Conservation (phyloP, 2,329 filamentous ascomycete genomes). For the Lachnellula suecica region DNA sequence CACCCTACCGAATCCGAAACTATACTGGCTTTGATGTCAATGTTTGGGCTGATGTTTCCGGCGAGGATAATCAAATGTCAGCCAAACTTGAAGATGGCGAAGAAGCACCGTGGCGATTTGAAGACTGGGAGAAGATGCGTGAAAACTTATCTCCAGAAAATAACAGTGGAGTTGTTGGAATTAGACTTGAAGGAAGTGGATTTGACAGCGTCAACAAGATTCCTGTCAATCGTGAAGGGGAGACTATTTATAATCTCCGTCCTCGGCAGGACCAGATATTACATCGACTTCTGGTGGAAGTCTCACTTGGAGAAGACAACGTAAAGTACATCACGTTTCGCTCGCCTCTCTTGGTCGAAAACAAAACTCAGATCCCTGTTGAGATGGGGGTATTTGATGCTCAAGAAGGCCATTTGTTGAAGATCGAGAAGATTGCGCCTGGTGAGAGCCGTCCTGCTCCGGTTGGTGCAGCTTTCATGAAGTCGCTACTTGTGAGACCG, state of each 20-base stretch:
- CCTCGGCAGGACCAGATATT: constrained; percentile 83
- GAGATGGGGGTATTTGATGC: constrained; percentile 90
- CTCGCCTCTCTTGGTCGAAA: constrained; percentile 89
- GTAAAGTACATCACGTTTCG: constrained; percentile 97
- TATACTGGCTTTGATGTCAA: constrained; percentile 91
- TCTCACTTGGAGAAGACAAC: constrained; percentile 88
- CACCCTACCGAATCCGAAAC: constrained; percentile 90
- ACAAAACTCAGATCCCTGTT: constrained; percentile 93
- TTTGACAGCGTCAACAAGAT: constrained; percentile 91
- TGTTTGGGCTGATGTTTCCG: constrained; percentile 73
- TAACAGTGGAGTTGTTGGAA: constrained; percentile 73
- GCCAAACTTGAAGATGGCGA: constrained; percentile 83
- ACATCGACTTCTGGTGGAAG: constrained; percentile 89
- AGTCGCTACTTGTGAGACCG: constrained; percentile 82
- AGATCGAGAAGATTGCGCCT: constrained; percentile 96
- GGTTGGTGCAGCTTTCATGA: constrained; percentile 87
- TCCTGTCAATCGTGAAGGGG: constrained; percentile 89
- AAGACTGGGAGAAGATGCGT: constrained; percentile 94
- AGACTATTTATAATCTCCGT: constrained; percentile 83
- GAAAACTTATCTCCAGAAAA: constrained; percentile 87
- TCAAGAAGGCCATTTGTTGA: constrained; percentile 84
- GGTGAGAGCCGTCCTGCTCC: constrained; percentile 88
- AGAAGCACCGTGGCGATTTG: constrained; percentile 93
- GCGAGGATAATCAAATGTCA: constrained; percentile 66
- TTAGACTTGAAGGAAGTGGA: constrained; percentile 87